These are phyloP conservation scores for Alloteropsis semialata DNA, from an alignment of 176 grass and related monocot genomes.

Conservation along the genomic window DNA sequence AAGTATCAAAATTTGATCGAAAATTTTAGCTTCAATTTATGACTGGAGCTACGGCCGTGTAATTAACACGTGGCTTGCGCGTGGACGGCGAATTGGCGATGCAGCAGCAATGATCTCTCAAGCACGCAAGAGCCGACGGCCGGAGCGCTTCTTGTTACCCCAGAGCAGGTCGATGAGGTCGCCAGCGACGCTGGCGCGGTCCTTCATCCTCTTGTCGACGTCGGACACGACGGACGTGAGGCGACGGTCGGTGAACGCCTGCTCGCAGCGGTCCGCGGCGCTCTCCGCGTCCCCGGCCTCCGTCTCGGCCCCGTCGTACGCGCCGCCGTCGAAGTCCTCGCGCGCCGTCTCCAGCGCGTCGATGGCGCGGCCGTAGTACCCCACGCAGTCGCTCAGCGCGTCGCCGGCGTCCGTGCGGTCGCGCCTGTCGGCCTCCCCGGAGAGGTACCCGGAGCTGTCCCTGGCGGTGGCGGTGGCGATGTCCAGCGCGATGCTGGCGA, in stretches of 20 bases:
- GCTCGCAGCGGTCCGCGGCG: neutral
- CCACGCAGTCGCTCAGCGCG: neutral
- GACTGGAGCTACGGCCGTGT: too few species aligned
- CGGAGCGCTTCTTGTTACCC: too few species aligned
- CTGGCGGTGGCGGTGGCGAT: neutral
- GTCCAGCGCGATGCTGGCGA: slow-evolving; percentile 10
- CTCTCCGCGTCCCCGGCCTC: neutral
- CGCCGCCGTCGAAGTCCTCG: neutral
- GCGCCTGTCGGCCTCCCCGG: too few species aligned
- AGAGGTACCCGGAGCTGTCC: neutral
- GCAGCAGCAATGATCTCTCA: too few species aligned
- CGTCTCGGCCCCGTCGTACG: neutral
- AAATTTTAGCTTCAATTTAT: too few species aligned
- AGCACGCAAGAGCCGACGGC: neutral
- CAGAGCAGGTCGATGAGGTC: neutral
- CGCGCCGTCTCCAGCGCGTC: neutral
- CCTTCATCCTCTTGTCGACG: neutral
- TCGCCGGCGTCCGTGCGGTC: neutral
- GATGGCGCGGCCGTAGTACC: neutral
- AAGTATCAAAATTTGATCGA: too few species aligned
- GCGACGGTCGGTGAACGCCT: neutral
- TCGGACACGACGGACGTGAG: neutral
- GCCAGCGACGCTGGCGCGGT: neutral
- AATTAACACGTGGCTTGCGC: too few species aligned
- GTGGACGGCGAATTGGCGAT: too few species aligned